Base-by-base conservation (phyloP, 495 filamentous ascomycete species). In the Cercophora samala region DNA sequence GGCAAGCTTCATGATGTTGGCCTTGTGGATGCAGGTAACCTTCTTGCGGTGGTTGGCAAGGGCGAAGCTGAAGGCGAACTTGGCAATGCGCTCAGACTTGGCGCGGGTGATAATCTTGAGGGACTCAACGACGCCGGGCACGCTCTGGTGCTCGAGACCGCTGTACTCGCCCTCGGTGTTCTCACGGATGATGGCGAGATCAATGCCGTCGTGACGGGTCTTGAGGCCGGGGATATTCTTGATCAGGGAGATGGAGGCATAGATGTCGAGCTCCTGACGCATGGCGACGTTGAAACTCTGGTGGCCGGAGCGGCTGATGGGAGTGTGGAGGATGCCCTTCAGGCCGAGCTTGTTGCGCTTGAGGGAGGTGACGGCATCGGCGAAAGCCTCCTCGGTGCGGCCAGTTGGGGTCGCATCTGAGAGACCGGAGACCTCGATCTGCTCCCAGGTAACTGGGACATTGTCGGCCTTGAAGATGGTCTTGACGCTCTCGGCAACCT, bases 101-200 rank as follows among this genome's bases (percentile, higher is more conserved):
- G 92, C 93, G 73, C 93, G 93, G 66, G 95, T 99, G 81, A 99
- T 97, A 80, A 99, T 97, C 87, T 99, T 99, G 77, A 99, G 90
- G 13, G 95, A 98, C 84, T 99, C 96, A 71, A 99, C 96, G 73
- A 99, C 95, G 69, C 95, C 95, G 62, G 88, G 86, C 23, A 99
- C 95, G 65, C 93, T 96, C 85, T 99, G 96, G 83, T 99, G 95
- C 85, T 99, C 95, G 62, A 99, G 86, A 58, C 95, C 95, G 55
- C 92, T 96, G 84, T 99, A 99, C 86, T 99, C 95, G 74, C 95
- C 95, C 84, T 99, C 95, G 77, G 95, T 99, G 84, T 99, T 99
- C 85, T 99, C 95, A 80, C 95, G 95, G 80, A 99, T 97, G 79
- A 99, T 97, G 87, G 93, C 96, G 64, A 99, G 87, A 77, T 99